Conservation (phyloP, 345 rosid genomes). For the Rubroshorea leprosula region DNA sequence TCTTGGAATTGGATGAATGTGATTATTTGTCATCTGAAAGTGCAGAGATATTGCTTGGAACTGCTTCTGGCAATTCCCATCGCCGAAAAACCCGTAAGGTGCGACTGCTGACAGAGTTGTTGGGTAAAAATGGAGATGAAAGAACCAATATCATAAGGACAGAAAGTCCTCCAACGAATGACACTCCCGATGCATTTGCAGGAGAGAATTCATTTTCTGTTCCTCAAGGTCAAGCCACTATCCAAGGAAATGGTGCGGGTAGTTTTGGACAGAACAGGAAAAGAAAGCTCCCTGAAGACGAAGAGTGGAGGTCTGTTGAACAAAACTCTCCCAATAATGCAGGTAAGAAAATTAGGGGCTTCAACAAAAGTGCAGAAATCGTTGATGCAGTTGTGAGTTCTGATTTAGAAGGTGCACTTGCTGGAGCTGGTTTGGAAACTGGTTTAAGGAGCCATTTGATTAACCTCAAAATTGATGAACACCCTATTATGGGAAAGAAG, state of each 20-base stretch:
- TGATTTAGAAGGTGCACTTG: constrained; percentile 34
- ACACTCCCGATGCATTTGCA: constrained; percentile 24
- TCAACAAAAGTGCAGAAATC: constrained; percentile 25
- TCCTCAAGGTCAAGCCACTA: constrained; percentile 16
- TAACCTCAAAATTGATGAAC: constrained; percentile 33
- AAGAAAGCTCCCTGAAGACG: constrained; percentile 46
- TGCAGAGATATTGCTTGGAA: constrained; percentile 31
- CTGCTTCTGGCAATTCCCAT: constrained; percentile 32
- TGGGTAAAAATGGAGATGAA: constrained; percentile 37
- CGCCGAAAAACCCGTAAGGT: constrained; percentile 62
- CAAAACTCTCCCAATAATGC: constrained; percentile 30
- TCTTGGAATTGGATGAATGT: constrained; percentile 30
- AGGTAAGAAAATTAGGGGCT: constrained; percentile 19
- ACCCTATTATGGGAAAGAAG: constrained; percentile 38
- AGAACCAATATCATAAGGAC: constrained; percentile 17
- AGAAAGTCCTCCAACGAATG: constrained; percentile 31
- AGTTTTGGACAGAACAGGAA: constrained; percentile 40
- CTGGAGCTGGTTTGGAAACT: constrained; percentile 26
- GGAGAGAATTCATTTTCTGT: constrained; percentile 21
- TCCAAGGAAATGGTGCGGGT: constrained; percentile 15
- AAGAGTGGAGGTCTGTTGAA: constrained; percentile 34
- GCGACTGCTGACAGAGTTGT: constrained; percentile 71
- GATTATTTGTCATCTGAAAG: constrained; percentile 54
- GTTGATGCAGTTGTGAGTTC: constrained; percentile 24
- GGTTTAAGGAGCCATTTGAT: constrained; percentile 29